A percentile compares a stretch with the other conserved stretches of the same genome.
phyloP scores from a whole-genome alignment of 2,329 filamentous ascomycete species.

The Cladosporium sp. region DNA sequence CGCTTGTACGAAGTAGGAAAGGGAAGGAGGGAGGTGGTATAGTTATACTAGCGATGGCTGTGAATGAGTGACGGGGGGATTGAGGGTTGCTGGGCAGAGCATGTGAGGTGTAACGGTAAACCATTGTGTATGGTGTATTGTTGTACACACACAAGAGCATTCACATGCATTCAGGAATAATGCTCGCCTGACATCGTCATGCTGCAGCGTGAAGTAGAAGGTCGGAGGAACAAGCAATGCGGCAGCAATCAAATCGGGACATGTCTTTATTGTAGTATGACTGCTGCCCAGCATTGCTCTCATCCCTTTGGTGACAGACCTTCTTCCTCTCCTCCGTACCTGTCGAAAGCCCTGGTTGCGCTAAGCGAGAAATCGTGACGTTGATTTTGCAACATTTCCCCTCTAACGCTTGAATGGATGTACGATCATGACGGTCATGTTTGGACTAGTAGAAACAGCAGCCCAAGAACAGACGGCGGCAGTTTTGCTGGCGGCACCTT shows the following conservation, averaged over 20 bases:
- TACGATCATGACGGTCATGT: not conserved
- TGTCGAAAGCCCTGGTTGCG: not conserved
- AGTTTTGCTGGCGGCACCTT: too few relatives aligned
- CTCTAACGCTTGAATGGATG: slow-evolving; percentile 3
- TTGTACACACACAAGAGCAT: not conserved
- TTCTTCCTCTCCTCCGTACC: not conserved
- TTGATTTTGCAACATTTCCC: not conserved
- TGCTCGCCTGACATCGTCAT: not conserved
- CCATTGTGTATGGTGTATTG: not conserved
- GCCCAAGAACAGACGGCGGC: not conserved
- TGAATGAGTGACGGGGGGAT: not conserved
- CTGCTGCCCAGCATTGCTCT: not conserved
- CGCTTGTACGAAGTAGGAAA: not conserved
- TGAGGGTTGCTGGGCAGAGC: not conserved
- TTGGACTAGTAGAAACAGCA: not conserved
- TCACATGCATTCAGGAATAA: not conserved
- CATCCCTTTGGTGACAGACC: not conserved
- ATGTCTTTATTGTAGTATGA: not conserved
- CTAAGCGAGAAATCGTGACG: not conserved
- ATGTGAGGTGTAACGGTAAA: not conserved
- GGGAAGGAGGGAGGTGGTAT: not conserved
- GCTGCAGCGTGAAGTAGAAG: not conserved
- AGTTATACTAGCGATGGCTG: not conserved
- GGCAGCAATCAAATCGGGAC: not conserved
- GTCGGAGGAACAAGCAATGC: not conserved